These are phyloP conservation scores for Parietichytrium sp. DNA, from an alignment of 108 stramenopile genomes.

Conservation along the genomic window DNA sequence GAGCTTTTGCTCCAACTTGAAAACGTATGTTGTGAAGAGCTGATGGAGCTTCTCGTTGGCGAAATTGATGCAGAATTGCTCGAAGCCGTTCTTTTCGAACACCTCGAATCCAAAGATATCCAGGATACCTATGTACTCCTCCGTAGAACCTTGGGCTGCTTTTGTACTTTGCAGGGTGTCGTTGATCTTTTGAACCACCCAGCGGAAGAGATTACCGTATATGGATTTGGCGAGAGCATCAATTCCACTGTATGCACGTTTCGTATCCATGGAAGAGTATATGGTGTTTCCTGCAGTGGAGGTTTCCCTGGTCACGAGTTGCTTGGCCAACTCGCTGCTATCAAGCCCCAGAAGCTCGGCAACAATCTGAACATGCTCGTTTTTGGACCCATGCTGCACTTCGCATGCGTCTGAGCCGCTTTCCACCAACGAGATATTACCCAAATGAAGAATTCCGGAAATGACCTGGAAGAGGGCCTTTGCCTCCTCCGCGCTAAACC, in stretches of 20 bases:
- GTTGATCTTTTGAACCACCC: conserved; percentile 85
- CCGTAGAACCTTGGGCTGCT: background rate
- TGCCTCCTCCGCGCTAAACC: conserved; percentile 62
- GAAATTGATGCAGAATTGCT: conserved; percentile 65
- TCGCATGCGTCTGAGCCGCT: conserved; percentile 43
- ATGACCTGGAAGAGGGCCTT: conserved; percentile 69
- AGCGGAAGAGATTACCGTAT: conserved; percentile 84
- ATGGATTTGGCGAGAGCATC: conserved; percentile 92
- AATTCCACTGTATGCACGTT: conserved; percentile 77
- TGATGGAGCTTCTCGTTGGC: conserved; percentile 73
- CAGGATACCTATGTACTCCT: conserved; percentile 47
- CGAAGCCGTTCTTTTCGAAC: conserved; percentile 58
- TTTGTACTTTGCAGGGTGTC: conserved; percentile 66
- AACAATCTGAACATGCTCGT: conserved; percentile 55
- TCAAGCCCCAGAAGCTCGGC: conserved; percentile 79
- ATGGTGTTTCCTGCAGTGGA: conserved; percentile 54
- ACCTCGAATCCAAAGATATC: conserved; percentile 64
- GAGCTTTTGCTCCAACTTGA: conserved; percentile 66
- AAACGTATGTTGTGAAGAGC: conserved; percentile 64
- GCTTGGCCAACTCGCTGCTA: conserved; percentile 65
- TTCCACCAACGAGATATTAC: conserved; percentile 78
- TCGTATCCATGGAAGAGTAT: conserved; percentile 68
- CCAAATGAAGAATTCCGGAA: conserved; percentile 84
- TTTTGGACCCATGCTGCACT: background rate
- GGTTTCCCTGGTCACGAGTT: conserved; percentile 73